These are phyloP conservation scores for Oxytropis ochrocephala DNA, from an alignment of 306 rosid genomes.

Conservation along the genomic window DNA sequence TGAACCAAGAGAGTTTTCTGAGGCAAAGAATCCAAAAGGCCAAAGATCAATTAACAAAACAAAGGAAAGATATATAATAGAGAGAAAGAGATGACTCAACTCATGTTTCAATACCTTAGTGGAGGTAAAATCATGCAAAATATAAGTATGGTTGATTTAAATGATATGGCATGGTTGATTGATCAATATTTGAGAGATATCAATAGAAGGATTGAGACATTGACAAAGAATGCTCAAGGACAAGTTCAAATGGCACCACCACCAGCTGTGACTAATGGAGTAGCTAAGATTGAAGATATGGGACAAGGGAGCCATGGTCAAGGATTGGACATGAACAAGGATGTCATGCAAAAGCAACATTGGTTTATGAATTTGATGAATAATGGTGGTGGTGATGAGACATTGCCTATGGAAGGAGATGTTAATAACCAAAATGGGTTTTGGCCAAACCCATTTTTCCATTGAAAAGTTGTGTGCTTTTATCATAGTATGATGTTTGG, in stretches of 20 bases:
- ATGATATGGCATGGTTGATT: slow-evolving; percentile 36
- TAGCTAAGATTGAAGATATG: slow-evolving; percentile 18
- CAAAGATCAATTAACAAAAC: slow-evolving; percentile 29
- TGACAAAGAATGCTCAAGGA: slow-evolving; percentile 24
- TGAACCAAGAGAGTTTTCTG: slow-evolving; percentile 38
- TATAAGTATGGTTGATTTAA: slow-evolving; percentile 33
- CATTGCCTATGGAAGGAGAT: slow-evolving; percentile 22
- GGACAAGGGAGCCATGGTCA: slow-evolving; percentile 11
- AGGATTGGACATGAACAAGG: slow-evolving; percentile 15
- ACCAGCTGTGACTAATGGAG: slow-evolving; percentile 3
- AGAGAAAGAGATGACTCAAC: slow-evolving; percentile 36
- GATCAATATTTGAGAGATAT: slow-evolving; percentile 40
- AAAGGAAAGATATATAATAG: slow-evolving; percentile 32
- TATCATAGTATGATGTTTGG: neutral
- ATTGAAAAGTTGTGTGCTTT: slow-evolving; percentile 2
- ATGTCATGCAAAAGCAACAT: slow-evolving; percentile 25
- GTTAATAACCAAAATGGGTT: slow-evolving; percentile 23
- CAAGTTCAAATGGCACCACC: slow-evolving; percentile 10
- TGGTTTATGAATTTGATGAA: slow-evolving; percentile 35
- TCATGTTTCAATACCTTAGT: slow-evolving; percentile 39
- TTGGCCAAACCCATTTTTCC: slow-evolving; percentile 31
- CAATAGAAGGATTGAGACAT: slow-evolving; percentile 26
- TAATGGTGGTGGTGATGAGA: slow-evolving; percentile 21
- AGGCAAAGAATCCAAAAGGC: slow-evolving; percentile 35
- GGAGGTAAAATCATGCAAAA: slow-evolving; percentile 29